Conservation (phyloP, 2,329 filamentous ascomycete genomes). For the Chlorencoelia australis region DNA sequence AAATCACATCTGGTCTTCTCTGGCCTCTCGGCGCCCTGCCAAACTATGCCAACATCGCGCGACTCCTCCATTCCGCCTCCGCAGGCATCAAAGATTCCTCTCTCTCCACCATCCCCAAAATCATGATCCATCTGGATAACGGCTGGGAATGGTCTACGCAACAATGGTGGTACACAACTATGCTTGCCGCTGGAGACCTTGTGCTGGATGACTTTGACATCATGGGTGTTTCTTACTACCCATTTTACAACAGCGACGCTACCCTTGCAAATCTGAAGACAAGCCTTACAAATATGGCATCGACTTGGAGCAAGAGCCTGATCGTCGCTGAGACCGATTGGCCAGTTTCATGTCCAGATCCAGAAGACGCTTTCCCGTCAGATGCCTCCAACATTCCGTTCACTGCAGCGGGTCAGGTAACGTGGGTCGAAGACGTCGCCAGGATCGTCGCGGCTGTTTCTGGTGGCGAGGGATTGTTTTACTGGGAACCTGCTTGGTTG, state of each 20-base stretch:
- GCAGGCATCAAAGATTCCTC: constrained; percentile 54
- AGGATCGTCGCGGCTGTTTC: constrained; percentile 41
- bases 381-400: constrained; percentile 52
- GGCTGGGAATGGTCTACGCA: constrained; percentile 64
- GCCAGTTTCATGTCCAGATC: constrained; percentile 53
- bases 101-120: constrained; percentile 47
- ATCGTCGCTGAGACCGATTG: constrained; percentile 64
- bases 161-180: constrained; percentile 47
- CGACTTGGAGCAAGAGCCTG: constrained; percentile 53
- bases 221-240: constrained; percentile 66
- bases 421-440: constrained; percentile 51
- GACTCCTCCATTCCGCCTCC: constrained; percentile 52
- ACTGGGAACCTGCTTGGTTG: constrained; percentile 68
- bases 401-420: constrained; percentile 50
- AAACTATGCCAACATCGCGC: constrained; percentile 49
- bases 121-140: constrained; percentile 67
- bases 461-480: constrained; percentile 52
- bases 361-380: constrained; percentile 47
- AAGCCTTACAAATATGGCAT: constrained; percentile 48
- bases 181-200: constrained; percentile 42
- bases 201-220: constrained; percentile 51
- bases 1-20: constrained; percentile 57
- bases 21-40: constrained; percentile 51
- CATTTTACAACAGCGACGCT: constrained; percentile 54
- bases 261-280: constrained; percentile 46